These are phyloP conservation scores for Theileria annulata DNA, from an alignment of 169 alveolate species.

Conservation along the genomic window DNA sequence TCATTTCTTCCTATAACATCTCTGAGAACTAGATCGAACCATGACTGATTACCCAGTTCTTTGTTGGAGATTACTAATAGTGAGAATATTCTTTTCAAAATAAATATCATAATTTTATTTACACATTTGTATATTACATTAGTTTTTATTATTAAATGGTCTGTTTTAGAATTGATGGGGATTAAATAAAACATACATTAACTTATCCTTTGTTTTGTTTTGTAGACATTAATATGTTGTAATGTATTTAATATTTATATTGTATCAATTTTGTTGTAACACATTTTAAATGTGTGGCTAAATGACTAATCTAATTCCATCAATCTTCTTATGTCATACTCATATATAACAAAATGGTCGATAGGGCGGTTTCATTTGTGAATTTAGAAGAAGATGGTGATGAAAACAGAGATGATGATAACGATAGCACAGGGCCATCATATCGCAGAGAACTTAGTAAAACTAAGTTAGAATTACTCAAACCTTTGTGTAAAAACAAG, in stretches of 20 bases:
- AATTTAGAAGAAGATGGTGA: neutral
- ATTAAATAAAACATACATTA: neutral
- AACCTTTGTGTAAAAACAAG: neutral
- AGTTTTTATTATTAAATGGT: neutral
- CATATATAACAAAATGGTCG: neutral
- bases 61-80: slow-evolving; percentile 38
- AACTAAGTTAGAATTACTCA: neutral
- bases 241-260: too few species aligned
- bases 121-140: neutral
- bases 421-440: neutral
- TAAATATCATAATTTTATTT: slow-evolving; percentile 21
- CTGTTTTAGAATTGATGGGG: neutral
- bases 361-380: neutral
- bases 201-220: neutral
- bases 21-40: slow-evolving; percentile 48
- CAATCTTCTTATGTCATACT: neutral
- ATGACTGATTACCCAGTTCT: slow-evolving; percentile 53
- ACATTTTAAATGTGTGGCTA: neutral
- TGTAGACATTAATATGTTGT: neutral
- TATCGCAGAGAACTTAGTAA: slow-evolving; percentile 13
- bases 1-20: slow-evolving; percentile 20
- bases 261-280: neutral
- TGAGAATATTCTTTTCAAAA: slow-evolving; percentile 46
- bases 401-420: neutral
- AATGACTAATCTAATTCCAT: neutral